phyloP scores from a whole-genome alignment of 2,329 filamentous ascomycete genomes.

The Stenocarpella maydis region DNA sequence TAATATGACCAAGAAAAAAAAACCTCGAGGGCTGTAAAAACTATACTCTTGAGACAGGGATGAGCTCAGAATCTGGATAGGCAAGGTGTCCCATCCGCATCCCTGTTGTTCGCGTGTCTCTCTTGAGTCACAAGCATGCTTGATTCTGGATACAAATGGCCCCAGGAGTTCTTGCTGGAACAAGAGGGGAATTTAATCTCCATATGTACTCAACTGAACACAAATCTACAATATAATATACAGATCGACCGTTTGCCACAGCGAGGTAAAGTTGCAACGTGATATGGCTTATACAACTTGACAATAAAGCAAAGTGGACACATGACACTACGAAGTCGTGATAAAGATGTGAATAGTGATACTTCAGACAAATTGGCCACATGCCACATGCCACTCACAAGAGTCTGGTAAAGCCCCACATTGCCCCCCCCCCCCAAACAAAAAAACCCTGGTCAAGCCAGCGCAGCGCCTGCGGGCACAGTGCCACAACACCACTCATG shows the following conservation, averaged over 20 bases:
- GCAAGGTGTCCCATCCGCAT: not conserved
- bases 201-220: not conserved
- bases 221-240: not conserved
- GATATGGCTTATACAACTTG: not conserved
- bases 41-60: conserved; percentile 38
- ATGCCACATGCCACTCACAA: not conserved
- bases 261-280: not conserved
- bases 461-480: not conserved
- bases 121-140: not conserved
- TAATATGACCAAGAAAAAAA: conserved; percentile 37
- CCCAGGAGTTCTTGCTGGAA: not conserved
- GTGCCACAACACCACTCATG: not conserved
- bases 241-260: not conserved
- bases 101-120: not conserved
- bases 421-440: no score
- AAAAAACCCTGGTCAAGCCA: not conserved
- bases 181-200: not conserved
- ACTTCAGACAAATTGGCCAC: not conserved
- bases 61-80: conserved; percentile 39
- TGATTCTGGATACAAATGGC: not conserved
- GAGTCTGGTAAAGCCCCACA: not conserved
- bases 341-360: not conserved
- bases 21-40: conserved; percentile 35
- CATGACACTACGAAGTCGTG: not conserved
- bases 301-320: not conserved